Percentiles rank a stretch among this genome's conserved stretches.
Evolutionary conservation across 371 early-diverging fungal genomes (phyloP).

Genomic region (Haplosporangium sp.): DNA sequence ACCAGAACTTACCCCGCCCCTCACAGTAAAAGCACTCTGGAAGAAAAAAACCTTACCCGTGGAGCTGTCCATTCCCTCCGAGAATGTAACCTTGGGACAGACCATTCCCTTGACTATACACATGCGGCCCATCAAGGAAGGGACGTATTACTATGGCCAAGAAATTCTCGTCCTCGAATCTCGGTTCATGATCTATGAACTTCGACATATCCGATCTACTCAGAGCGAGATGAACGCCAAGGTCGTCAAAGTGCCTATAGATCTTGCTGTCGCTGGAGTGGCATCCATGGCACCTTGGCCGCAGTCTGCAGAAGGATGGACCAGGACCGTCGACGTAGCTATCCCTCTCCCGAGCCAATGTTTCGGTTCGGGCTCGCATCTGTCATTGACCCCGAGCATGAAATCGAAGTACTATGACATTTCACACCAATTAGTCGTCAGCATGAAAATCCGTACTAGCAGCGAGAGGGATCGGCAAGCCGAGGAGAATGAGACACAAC

Average conservation of each 20-base stretch:
- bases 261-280: no score
- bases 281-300: no score
- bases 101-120: constrained; percentile 9
- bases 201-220: constrained; percentile 3
- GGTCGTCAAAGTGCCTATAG: no score
- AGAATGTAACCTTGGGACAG: constrained; percentile 12
- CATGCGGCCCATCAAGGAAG: constrained; percentile 3
- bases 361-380: not conserved
- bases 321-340: no score
- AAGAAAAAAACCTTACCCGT: constrained; percentile 17
- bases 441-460: constrained; percentile 18
- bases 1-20: not conserved
- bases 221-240: no score
- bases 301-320: no score
- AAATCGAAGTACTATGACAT: constrained; percentile 19
- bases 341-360: no score
- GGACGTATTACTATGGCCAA: constrained; percentile 7
- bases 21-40: not conserved
- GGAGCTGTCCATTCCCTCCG: constrained; percentile 15
- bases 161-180: constrained; percentile 17
- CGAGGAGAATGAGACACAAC: constrained; percentile 15
- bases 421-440: constrained; percentile 10
- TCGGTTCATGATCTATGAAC: constrained; percentile 15
- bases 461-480: constrained; percentile 25
- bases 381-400: constrained; percentile 6